A percentile compares a stretch with the other conserved stretches of the same genome.
Conservation (phyloP, 2,329 filamentous ascomycete species). For the Ambrosiella cleistominuta region DNA sequence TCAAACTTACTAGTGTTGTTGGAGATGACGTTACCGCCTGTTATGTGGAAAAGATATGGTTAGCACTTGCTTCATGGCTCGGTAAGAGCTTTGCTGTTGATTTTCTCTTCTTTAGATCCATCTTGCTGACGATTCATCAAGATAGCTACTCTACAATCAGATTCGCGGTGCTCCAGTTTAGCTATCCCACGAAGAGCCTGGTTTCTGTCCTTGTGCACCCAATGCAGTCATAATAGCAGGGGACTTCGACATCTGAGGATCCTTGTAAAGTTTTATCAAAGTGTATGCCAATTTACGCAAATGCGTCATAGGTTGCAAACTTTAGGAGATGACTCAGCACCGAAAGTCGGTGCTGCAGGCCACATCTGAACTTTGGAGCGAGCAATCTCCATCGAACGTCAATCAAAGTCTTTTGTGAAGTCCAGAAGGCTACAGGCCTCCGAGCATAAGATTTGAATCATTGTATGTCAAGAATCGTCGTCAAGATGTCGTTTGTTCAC, state of each 20-base stretch:
- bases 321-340: not conserved
- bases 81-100: not conserved
- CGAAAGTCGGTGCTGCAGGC: not conserved
- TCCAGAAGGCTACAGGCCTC: not conserved
- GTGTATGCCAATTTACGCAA: too few relatives aligned
- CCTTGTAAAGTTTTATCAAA: too few relatives aligned
- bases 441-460: not conserved
- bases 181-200: not conserved
- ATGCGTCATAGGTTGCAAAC: not conserved
- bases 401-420: not conserved
- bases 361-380: not conserved
- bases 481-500: not conserved
- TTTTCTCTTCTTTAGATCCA: not conserved
- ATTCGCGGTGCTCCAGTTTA: not conserved
- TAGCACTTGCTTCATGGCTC: slow-evolving; percentile 8
- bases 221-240: too few relatives aligned
- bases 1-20: slow-evolving; percentile 69
- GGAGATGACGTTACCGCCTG: slow-evolving; percentile 72
- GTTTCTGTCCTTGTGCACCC: too few relatives aligned
- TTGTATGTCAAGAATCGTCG: not conserved
- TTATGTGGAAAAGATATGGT: slow-evolving; percentile 17
- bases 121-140: too few relatives aligned
- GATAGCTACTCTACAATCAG: too few relatives aligned
- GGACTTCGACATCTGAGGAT: too few relatives aligned
- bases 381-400: not conserved